These are phyloP conservation scores for Hirsutella minnesotensis DNA, from an alignment of 2,329 filamentous ascomycete genomes.

Conservation along the genomic window DNA sequence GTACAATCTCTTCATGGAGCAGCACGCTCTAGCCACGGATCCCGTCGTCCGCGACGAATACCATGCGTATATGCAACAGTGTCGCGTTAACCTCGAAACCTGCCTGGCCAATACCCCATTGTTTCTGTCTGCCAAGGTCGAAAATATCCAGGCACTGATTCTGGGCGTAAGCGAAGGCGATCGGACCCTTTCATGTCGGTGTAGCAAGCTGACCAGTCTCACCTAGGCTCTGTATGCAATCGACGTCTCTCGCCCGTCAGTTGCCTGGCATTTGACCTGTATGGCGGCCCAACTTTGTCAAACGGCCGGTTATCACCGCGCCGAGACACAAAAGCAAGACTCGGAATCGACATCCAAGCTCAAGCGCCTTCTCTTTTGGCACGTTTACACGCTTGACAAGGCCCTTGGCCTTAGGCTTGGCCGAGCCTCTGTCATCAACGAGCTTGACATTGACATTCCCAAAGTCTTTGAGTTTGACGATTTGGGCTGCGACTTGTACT, in stretches of 20 bases:
- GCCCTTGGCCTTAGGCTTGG: slow-evolving; percentile 47
- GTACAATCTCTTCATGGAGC: slow-evolving; percentile 37
- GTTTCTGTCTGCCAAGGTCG: slow-evolving; percentile 39
- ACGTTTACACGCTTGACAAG: slow-evolving; percentile 45
- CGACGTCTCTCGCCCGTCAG: slow-evolving; percentile 47
- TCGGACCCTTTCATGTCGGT: background rate
- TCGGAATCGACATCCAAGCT: slow-evolving; percentile 18
- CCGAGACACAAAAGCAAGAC: slow-evolving; percentile 20
- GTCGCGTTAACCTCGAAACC: slow-evolving; percentile 37
- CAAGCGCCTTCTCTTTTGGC: slow-evolving; percentile 35
- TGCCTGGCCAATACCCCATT: slow-evolving; percentile 39
- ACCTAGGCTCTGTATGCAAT: slow-evolving; percentile 47
- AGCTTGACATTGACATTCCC: slow-evolving; percentile 45
- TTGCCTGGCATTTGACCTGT: slow-evolving; percentile 52
- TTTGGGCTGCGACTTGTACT: slow-evolving; percentile 15
- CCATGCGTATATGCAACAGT: slow-evolving; percentile 25
- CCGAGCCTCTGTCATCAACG: slow-evolving; percentile 43
- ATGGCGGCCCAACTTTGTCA: slow-evolving; percentile 49
- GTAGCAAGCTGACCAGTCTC: background rate
- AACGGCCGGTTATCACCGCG: slow-evolving; percentile 48
- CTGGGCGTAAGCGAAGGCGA: slow-evolving; percentile 31
- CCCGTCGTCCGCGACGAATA: slow-evolving; percentile 21
- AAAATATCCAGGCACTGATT: slow-evolving; percentile 47
- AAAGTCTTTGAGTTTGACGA: slow-evolving; percentile 31
- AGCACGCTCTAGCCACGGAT: slow-evolving; percentile 24